Evolutionary conservation across 2,329 filamentous ascomycete species (phyloP).

Genomic region (Aspergillus amoenus): DNA sequence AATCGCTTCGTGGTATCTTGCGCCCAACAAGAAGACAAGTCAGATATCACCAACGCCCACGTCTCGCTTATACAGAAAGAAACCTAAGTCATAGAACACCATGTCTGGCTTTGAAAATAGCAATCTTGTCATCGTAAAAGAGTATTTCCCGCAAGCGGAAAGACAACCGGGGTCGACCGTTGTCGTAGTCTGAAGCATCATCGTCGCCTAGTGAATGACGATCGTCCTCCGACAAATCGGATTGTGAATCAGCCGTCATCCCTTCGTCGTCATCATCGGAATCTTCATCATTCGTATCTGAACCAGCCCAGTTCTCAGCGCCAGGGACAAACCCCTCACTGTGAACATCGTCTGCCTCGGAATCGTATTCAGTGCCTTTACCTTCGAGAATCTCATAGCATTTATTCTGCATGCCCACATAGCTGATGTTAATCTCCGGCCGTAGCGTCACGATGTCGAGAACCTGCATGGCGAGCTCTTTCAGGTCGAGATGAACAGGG

Average conservation of each 20-base stretch:
- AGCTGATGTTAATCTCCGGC: slow-evolving; percentile 74
- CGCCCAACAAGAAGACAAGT: slow-evolving; percentile 5
- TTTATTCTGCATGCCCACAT: slow-evolving; percentile 72
- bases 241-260: slow-evolving; percentile 22
- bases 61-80: background rate
- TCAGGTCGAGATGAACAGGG: slow-evolving; percentile 61
- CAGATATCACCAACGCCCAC: slow-evolving; percentile 9
- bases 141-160: slow-evolving; percentile 74
- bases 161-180: slow-evolving; percentile 38
- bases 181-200: slow-evolving; percentile 45
- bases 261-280: slow-evolving; percentile 42
- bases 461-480: slow-evolving; percentile 73
- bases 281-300: slow-evolving; percentile 46
- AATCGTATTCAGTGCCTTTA: slow-evolving; percentile 37
- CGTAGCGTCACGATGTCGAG: slow-evolving; percentile 75
- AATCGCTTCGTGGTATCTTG: slow-evolving; percentile 20
- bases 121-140: slow-evolving; percentile 81
- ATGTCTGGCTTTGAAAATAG: slow-evolving; percentile 75
- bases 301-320: slow-evolving; percentile 44
- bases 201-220: slow-evolving; percentile 41
- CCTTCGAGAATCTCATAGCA: slow-evolving; percentile 79
- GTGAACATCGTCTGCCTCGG: slow-evolving; percentile 46
- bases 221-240: slow-evolving; percentile 26
- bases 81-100: slow-evolving; percentile 44
- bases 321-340: slow-evolving; percentile 48